Conservation (phyloP, 805 yeast species). For the Candida sonorensis region DNA sequence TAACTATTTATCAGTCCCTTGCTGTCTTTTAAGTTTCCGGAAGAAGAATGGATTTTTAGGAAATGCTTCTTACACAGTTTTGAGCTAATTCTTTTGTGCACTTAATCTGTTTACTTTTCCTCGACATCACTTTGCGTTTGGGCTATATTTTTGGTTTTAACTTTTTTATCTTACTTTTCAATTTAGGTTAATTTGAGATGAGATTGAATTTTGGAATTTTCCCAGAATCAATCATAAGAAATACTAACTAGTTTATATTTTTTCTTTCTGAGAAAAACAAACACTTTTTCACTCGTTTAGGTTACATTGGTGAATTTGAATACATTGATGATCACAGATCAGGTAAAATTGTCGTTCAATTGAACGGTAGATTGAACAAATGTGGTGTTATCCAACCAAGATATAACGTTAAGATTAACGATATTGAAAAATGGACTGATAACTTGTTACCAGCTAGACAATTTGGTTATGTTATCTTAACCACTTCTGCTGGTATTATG, state of each 20-base stretch:
- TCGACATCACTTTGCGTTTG: slow-evolving; percentile 35
- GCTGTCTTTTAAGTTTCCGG: slow-evolving; percentile 99
- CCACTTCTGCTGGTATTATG: slow-evolving; percentile 99
- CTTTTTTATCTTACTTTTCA: neutral
- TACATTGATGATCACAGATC: slow-evolving; percentile 99
- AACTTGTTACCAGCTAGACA: slow-evolving; percentile 99
- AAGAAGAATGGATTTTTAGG: slow-evolving; percentile 39
- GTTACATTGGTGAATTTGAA: slow-evolving; percentile 97
- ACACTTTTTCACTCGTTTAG: too few relatives aligned
- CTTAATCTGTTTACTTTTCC: slow-evolving; percentile 61
- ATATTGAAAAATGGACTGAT: slow-evolving; percentile 98
- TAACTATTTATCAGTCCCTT: slow-evolving; percentile 59
- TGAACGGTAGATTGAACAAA: slow-evolving; percentile 98
- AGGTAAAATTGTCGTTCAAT: slow-evolving; percentile 94
- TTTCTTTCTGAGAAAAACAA: too few relatives aligned
- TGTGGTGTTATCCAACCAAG: slow-evolving; percentile 99
- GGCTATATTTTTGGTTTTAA: too few relatives aligned
- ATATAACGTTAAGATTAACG: slow-evolving; percentile 93
- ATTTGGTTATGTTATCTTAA: slow-evolving; percentile 95
- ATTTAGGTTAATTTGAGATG: too few relatives aligned
- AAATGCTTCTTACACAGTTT: slow-evolving; percentile 63
- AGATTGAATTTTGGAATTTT: too few relatives aligned
- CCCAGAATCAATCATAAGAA: too few relatives aligned
- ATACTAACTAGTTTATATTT: too few relatives aligned
- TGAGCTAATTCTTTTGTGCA: slow-evolving; percentile 24